Evolutionary conservation across 192 early-diverging fungal species (phyloP).

Genomic region (Gonapodya sp.): DNA sequence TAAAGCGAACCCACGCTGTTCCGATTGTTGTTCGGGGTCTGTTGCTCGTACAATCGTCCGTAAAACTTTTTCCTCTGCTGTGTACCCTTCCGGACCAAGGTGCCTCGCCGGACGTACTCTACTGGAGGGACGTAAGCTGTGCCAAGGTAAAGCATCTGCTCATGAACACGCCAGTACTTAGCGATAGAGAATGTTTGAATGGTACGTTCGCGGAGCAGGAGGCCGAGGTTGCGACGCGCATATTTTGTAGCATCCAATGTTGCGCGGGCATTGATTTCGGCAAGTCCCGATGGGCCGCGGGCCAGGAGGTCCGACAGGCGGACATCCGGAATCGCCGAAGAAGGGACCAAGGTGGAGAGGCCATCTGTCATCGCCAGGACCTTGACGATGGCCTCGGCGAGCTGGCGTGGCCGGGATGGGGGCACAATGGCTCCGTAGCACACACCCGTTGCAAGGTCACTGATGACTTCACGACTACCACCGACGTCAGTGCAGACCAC

Average conservation of each 20-base stretch:
- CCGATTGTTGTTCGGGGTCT: neutral
- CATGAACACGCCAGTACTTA: slow-evolving; percentile 35
- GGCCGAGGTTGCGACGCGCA: slow-evolving; percentile 20
- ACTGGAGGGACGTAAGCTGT: neutral
- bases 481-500: slow-evolving; percentile 30
- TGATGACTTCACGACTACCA: slow-evolving; percentile 27
- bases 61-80: neutral
- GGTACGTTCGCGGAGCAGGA: slow-evolving; percentile 25
- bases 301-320: slow-evolving; percentile 24
- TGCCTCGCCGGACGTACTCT: neutral
- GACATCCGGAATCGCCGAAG: slow-evolving; percentile 3
- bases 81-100: neutral
- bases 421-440: slow-evolving; percentile 30
- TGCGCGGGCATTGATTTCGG: neutral
- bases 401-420: slow-evolving; percentile 28
- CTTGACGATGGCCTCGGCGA: slow-evolving; percentile 28
- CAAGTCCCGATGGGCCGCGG: slow-evolving; percentile 12
- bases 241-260: slow-evolving; percentile 10
- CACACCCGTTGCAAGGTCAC: slow-evolving; percentile 14
- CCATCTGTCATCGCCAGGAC: slow-evolving; percentile 33
- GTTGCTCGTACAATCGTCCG: neutral
- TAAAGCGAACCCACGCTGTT: neutral
- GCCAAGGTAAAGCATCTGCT: slow-evolving; percentile 25
- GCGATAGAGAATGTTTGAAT: slow-evolving; percentile 30
- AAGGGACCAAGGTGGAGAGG: slow-evolving; percentile 17